phyloP scores from a whole-genome alignment of 306 rosid genomes.

The Begonia peltatifolia region DNA sequence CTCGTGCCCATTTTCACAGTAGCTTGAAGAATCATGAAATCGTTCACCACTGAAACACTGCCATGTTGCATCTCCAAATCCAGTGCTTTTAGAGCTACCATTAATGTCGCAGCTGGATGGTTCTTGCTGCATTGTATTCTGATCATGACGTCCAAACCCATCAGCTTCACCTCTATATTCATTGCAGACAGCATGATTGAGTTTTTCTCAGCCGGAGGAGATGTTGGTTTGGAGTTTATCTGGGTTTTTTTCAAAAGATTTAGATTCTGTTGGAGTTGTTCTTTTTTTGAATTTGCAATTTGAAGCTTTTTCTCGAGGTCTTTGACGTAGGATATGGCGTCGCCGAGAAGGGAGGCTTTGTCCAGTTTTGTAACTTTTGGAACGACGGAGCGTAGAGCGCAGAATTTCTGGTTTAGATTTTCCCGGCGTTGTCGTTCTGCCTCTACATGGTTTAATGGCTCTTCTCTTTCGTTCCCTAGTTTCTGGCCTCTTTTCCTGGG shows the following conservation, averaged over 20 bases:
- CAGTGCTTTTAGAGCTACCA: constrained; percentile 81
- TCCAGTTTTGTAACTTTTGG: constrained; percentile 95
- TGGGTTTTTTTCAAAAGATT: no score
- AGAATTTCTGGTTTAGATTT: constrained; percentile 85
- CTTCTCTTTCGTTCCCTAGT: constrained; percentile 91
- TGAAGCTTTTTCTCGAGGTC: constrained; percentile 72
- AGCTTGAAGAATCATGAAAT: constrained; percentile 88
- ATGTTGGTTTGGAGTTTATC: no score
- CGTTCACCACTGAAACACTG: constrained; percentile 80
- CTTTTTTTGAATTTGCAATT: constrained; percentile 30
- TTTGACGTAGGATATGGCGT: constrained; percentile 69
- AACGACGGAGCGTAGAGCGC: constrained; percentile 83
- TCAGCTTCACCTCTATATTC: constrained; percentile 78
- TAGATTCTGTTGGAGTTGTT: constrained; percentile 6
- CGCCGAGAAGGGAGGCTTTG: constrained; percentile 85
- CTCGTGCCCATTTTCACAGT: constrained; percentile 85
- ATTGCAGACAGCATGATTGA: constrained; percentile 26
- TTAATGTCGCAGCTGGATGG: constrained; percentile 82
- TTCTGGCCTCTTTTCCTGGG: constrained; percentile 81
- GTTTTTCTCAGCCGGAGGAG: no score
- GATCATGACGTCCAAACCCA: constrained; percentile 94
- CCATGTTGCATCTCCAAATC: constrained; percentile 85
- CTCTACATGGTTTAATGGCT: constrained; percentile 87
- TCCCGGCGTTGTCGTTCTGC: constrained; percentile 90
- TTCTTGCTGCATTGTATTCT: constrained; percentile 71